phyloP scores from a whole-genome alignment of 768 basidiomycete genomes.

The Cyclocybe aegerita region DNA sequence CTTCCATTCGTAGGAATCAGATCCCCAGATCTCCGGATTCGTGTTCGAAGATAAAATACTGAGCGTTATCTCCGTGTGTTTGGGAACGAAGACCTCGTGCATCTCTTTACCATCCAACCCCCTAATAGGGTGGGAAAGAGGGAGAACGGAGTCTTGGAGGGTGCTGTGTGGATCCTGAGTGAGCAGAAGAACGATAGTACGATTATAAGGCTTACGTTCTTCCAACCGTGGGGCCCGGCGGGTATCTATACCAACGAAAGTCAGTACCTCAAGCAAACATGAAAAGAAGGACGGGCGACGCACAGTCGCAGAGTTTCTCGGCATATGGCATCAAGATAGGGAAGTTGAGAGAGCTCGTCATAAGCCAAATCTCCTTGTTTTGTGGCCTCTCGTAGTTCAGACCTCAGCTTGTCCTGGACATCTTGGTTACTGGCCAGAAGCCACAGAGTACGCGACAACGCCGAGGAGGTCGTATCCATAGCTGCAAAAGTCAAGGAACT shows the following conservation, averaged over 20 bases:
- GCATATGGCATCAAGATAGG: slow-evolving; percentile 36
- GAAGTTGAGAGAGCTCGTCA: slow-evolving; percentile 35
- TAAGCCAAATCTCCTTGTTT: slow-evolving; percentile 25
- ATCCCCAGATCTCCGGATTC: slow-evolving; percentile 44
- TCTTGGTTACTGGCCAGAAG: slow-evolving; percentile 16
- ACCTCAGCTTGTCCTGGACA: slow-evolving; percentile 21
- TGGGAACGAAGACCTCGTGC: slow-evolving; percentile 31
- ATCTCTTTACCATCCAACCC: slow-evolving; percentile 19
- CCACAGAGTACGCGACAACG: slow-evolving; percentile 15
- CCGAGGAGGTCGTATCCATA: slow-evolving; percentile 23
- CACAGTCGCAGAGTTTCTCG: slow-evolving; percentile 36
- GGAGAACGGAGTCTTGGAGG: slow-evolving; percentile 18
- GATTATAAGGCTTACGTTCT: slow-evolving; percentile 13
- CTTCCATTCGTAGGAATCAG: slow-evolving; percentile 45
- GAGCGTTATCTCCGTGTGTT: slow-evolving; percentile 28
- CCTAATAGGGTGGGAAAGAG: slow-evolving; percentile 19
- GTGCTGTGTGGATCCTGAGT: slow-evolving; percentile 7
- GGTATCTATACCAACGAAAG: slow-evolving; percentile 7
- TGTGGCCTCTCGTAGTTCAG: slow-evolving; percentile 23
- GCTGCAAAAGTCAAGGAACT: slow-evolving; percentile 23
- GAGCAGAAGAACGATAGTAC: not conserved
- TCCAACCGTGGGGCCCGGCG: slow-evolving; percentile 19
- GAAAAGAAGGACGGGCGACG: slow-evolving; percentile 3
- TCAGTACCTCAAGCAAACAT: not conserved
- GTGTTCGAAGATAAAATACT: slow-evolving; percentile 36